Evolutionary conservation across 192 early-diverging fungal genomes (phyloP).

Genomic region (Coemansia sp.): DNA sequence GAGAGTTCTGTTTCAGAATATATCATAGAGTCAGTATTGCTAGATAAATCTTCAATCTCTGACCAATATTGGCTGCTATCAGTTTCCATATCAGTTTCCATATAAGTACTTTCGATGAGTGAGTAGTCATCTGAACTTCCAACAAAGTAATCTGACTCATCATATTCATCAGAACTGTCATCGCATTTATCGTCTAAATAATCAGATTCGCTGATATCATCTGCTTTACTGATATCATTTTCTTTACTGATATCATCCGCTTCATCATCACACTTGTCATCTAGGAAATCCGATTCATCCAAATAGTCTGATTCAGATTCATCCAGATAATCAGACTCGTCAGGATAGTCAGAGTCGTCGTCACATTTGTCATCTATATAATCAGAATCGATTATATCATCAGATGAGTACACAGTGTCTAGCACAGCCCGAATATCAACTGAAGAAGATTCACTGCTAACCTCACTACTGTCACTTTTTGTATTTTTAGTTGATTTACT

Average conservation of each 20-base stretch:
- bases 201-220: background rate
- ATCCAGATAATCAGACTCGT: background rate
- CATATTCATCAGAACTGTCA: background rate
- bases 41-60: background rate
- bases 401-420: background rate
- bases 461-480: background rate
- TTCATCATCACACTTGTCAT: conserved; percentile 2
- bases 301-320: background rate
- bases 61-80: background rate
- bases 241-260: background rate
- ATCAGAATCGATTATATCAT: background rate
- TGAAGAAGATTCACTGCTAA: background rate
- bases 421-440: too few relatives aligned
- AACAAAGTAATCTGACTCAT: background rate
- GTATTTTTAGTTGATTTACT: background rate
- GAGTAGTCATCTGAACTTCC: background rate
- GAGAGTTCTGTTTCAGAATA: background rate
- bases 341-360: background rate
- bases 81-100: background rate
- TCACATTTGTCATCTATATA: background rate
- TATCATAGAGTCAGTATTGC: background rate
- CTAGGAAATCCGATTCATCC: background rate
- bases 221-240: background rate
- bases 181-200: background rate
- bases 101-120: too few relatives aligned